These are phyloP conservation scores for Cystofilobasidium capitatum DNA, from an alignment of 768 basidiomycete genomes.

Conservation along the genomic window DNA sequence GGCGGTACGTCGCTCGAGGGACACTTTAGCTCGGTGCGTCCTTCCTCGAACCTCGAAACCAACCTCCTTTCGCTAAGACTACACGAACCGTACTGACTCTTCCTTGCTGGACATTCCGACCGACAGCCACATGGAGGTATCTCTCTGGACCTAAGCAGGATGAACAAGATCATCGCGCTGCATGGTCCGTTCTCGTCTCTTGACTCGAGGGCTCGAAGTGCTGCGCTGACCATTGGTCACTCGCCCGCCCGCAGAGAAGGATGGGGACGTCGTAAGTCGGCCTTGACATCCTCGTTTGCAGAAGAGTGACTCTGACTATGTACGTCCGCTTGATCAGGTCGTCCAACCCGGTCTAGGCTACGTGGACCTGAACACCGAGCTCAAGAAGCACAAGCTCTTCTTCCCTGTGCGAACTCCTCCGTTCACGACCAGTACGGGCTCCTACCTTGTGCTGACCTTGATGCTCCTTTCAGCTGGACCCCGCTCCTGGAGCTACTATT, in stretches of 20 bases:
- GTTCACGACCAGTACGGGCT: constrained; percentile 1
- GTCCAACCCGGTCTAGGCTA: constrained; percentile 69
- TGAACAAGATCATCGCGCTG: constrained; percentile 69
- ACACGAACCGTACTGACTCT: too few species aligned
- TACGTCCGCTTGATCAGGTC: constrained; percentile 31
- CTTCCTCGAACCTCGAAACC: not conserved
- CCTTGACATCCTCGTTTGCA: not conserved
- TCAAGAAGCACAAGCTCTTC: constrained; percentile 66
- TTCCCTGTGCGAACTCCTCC: constrained; percentile 53
- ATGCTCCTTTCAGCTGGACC: constrained; percentile 35
- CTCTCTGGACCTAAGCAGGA: constrained; percentile 65
- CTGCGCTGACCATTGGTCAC: not conserved
- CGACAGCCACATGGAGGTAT: constrained; percentile 41
- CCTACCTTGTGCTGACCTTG: not conserved
- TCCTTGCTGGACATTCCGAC: too few species aligned
- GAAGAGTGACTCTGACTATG: not conserved
- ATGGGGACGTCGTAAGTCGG: constrained; percentile 14
- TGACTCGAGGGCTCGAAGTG: not conserved
- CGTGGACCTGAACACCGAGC: constrained; percentile 63
- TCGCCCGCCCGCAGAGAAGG: constrained; percentile 4
- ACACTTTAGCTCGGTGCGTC: constrained; percentile 47
- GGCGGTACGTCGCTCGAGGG: constrained; percentile 83
- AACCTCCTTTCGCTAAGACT: not conserved
- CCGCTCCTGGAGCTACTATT: constrained; percentile 63
- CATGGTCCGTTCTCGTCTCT: constrained; percentile 41